Evolutionary conservation across 768 basidiomycete species (phyloP), one percentile per base, ranked within the genome.

Genomic region (Coprinellus aureogranulatus): DNA sequence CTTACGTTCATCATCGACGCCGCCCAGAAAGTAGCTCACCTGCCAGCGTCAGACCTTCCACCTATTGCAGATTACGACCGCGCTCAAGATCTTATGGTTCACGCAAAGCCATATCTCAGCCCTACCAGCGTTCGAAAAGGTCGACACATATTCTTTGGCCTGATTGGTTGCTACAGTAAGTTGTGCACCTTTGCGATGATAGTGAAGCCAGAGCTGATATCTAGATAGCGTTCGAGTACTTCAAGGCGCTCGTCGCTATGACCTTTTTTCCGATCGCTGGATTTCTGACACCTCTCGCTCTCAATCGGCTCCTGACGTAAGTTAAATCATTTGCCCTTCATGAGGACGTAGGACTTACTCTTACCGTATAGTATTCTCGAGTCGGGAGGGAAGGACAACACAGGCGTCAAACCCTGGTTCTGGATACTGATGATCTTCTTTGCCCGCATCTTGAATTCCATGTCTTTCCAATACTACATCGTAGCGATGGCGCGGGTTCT

Each of bases 1-100:
- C 68, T 89, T 61, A 83, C 88, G 57, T 74, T 77, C 1, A 67
- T 81, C 37, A 68, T 87, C 23, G 75, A 77, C 55, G 62, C 71
- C 30, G 83, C 80, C 3, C 76, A 77, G 59, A 71, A 74, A 12
- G 62, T 77, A n/a, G 67, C 76, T 3, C 82, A 81, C 64, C 67
- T 87, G 0, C 65, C 80, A 0, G 71, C 75, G 42, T 83, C 87
- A 47, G 67, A 83, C 50, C 68, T 88, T 27, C 85, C 86, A 14
- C 83, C 83, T 2, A 77, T 89, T 72, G 83, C 84, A 2, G 87
- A 89, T 59, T 82, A 82, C 54, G 88, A 89, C 59, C 54, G 66
- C 54, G 70, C 70, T 2, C 51, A 65, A 23, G 56, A 67, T 49
- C 54, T 73, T 11, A 71, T 63, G 34, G 64, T 54, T 18, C 64